A percentile compares a stretch with the other conserved stretches of the same genome.
phyloP scores from a whole-genome alignment of 495 filamentous ascomycete genomes.

The Cetradonia linearis region DNA sequence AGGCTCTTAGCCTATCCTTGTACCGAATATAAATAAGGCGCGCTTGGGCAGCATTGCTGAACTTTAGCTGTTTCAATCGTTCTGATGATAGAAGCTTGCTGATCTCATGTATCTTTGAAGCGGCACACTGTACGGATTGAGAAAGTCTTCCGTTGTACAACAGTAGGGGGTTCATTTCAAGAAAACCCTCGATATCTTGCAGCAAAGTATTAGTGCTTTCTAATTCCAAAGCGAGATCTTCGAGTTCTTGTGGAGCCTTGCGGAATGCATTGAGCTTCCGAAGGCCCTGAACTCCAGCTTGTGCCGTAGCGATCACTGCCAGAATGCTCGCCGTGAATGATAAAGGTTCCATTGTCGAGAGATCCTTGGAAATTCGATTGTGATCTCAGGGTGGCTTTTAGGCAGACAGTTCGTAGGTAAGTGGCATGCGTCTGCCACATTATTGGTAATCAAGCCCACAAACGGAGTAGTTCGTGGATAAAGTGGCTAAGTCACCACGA shows the following conservation, averaged over 20 bases:
- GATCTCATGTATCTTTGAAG: conserved; percentile 1
- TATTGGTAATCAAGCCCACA: neutral
- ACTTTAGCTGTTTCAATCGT: neutral
- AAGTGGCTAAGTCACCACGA: neutral
- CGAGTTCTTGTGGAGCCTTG: conserved; percentile 14
- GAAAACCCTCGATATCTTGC: conserved; percentile 7
- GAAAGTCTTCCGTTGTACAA: neutral
- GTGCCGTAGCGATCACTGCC: conserved; percentile 5
- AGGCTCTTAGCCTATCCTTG: conserved; percentile 6
- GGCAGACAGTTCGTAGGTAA: neutral
- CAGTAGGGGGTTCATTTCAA: neutral
- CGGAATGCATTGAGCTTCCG: conserved; percentile 4
- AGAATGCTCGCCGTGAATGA: conserved; percentile 19
- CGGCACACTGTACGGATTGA: neutral
- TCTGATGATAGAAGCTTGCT: conserved; percentile 5
- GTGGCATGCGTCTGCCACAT: neutral
- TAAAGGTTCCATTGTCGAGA: conserved; percentile 16
- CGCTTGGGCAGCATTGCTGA: conserved; percentile 12
- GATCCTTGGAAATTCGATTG: neutral
- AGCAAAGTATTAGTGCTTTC: conserved; percentile 7
- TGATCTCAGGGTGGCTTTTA: neutral
- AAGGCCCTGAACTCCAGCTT: conserved; percentile 7
- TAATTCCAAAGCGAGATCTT: conserved; percentile 5
- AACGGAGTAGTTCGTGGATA: neutral
- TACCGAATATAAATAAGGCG: neutral